Conservation (phyloP, 2,329 filamentous ascomycete species). For the Diaporthe sp. region DNA sequence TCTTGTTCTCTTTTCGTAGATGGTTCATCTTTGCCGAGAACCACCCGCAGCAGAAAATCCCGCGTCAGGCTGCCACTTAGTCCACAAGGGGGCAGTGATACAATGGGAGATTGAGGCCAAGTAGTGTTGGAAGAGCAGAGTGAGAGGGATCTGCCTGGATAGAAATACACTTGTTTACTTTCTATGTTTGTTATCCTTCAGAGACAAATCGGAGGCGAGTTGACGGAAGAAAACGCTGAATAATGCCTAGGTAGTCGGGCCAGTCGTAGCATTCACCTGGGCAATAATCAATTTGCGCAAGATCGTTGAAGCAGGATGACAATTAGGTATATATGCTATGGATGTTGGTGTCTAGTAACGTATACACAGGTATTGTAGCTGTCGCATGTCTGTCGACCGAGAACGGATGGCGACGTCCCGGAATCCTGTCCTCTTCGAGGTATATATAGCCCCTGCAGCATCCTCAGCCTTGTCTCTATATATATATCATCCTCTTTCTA, state of each 20-base stretch:
- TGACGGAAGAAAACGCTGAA: too few species aligned
- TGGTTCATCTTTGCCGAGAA: too few species aligned
- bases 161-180: not conserved
- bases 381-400: not conserved
- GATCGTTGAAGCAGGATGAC: not conserved
- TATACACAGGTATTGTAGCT: not conserved
- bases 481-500: not conserved
- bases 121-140: not conserved
- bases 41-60: too few species aligned
- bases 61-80: not conserved
- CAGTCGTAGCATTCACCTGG: not conserved
- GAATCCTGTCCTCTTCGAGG: not conserved
- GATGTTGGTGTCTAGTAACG: slow-evolving; percentile 3
- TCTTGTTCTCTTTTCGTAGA: not conserved
- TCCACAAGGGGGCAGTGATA: not conserved
- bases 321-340: not conserved
- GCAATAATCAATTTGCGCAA: not conserved
- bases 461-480: not conserved
- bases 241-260: not conserved
- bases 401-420: not conserved
- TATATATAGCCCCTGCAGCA: not conserved
- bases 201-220: not conserved
- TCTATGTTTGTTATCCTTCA: not conserved
- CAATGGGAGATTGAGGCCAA: not conserved
- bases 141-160: not conserved